Evolutionary conservation across 2,329 filamentous ascomycete species (phyloP), one percentile per base, ranked within the genome.

Genomic region (Claviceps maximensis): DNA sequence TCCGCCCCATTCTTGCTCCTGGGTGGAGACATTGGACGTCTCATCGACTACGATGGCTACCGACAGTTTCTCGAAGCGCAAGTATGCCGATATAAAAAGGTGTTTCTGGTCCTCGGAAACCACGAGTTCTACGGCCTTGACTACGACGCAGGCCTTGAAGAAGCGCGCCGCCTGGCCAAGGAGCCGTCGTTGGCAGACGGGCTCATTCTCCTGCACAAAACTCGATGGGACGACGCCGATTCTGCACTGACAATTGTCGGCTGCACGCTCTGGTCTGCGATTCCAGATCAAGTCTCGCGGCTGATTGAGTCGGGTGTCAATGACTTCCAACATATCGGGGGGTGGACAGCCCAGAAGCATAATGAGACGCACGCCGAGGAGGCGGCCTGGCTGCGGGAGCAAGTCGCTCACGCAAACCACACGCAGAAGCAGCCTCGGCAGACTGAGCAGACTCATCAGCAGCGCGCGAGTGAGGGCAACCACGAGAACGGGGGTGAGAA

Each of bases 191-290:
- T 78, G 13, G 52, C 51, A 0, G 67, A 66, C 0, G 69, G 65
- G 36, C 51, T 79, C 12, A 61, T 71, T 4, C 58, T 80, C 4
- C 59, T 80, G 40, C 63, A 79, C 56, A 66, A 67, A 19, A 63
- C 62, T 19, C 58, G 69, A 7, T 72, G 67, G 56, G 62, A 67
- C 25, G 70, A 74, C 19, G 61, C 66, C 1, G 62, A 63, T 1
- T 71, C 72, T 0, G 60, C 60, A 25, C 51, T 80, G n/a, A 76
- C 72, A 2, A 63, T 83, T 2, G 62, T 83, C 1, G 79, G 79
- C 6, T 81, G 76, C 56, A 80, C 78, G 1, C 67, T 83, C 0
- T 81, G 78, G 74, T 80, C 77, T 1, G 57, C 63, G 0, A 69
- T 83, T 6, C 67, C 74, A 0, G 56, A 67, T 0, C 62, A 69